These are phyloP conservation scores for Diaporthe citri DNA, from an alignment of 2,329 filamentous ascomycete species.

Conservation along the genomic window DNA sequence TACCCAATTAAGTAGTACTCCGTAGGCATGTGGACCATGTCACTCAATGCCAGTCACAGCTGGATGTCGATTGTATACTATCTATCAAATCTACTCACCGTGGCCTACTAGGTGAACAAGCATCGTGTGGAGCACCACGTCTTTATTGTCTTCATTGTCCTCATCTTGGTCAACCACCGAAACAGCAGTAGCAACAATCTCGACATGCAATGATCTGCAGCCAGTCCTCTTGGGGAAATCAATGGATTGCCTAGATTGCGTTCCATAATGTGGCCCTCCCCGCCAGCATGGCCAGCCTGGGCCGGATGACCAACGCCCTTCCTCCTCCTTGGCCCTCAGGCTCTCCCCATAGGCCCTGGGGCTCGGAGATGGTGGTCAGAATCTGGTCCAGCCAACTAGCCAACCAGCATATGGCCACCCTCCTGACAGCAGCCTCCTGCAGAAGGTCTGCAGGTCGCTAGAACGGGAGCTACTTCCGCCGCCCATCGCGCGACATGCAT, in stretches of 20 bases:
- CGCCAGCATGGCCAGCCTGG: conserved; percentile 11
- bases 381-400: background rate
- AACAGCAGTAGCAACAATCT: background rate
- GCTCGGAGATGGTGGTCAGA: conserved; percentile 9
- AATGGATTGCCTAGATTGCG: conserved; percentile 23
- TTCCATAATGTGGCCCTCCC: conserved; percentile 29
- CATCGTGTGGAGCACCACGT: background rate
- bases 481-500: background rate
- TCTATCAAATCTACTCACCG: too few relatives aligned
- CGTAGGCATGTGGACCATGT: background rate
- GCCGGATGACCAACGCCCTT: conserved; percentile 17
- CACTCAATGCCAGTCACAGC: background rate
- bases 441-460: conserved; percentile 28
- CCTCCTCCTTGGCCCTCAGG: background rate
- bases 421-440: conserved; percentile 37
- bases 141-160: conserved; percentile 3
- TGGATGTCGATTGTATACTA: background rate
- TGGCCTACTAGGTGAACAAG: background rate
- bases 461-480: conserved; percentile 12
- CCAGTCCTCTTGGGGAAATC: conserved; percentile 27
- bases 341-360: background rate
- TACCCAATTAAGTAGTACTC: background rate
- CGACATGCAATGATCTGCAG: conserved; percentile 20
- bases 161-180: conserved; percentile 9
- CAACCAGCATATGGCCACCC: conserved; percentile 6